Evolutionary conservation across 257 asterid genomes (phyloP).

Genomic region (Petrea volubilis): DNA sequence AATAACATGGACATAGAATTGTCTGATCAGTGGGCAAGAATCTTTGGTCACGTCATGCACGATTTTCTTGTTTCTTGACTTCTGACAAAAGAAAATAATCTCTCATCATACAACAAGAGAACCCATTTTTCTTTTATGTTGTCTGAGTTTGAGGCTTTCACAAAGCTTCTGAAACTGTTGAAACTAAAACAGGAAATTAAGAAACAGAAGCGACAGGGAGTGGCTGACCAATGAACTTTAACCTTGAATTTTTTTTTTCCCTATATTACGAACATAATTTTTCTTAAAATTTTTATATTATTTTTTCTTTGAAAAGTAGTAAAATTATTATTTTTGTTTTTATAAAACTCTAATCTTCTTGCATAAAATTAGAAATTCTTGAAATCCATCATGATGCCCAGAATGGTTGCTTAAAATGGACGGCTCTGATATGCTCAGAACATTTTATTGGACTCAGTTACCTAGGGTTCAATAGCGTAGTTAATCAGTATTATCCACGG

Average conservation of each 20-base stretch:
- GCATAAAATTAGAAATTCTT: no score
- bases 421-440: slow-evolving; percentile 28
- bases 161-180: slow-evolving; percentile 41
- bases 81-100: slow-evolving; percentile 37
- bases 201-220: slow-evolving; percentile 35
- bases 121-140: slow-evolving; percentile 22
- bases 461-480: slow-evolving; percentile 35
- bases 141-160: slow-evolving; percentile 31
- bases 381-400: slow-evolving; percentile 24
- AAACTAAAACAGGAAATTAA: slow-evolving; percentile 44
- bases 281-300: neutral
- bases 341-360: no score
- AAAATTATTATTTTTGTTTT: no score
- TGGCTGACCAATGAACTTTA: slow-evolving; percentile 30
- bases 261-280: no score
- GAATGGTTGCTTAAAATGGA: slow-evolving; percentile 28
- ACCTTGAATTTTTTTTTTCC: neutral
- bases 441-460: slow-evolving; percentile 12
- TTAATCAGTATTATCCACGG: slow-evolving; percentile 44
- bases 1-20: slow-evolving; percentile 36
- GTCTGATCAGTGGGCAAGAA: slow-evolving; percentile 49
- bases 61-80: slow-evolving; percentile 63
- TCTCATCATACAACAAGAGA: slow-evolving; percentile 9
- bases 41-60: slow-evolving; percentile 73
- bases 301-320: neutral